These are phyloP conservation scores for Solanum neorickii DNA, from an alignment of 257 asterid species.

Conservation along the genomic window DNA sequence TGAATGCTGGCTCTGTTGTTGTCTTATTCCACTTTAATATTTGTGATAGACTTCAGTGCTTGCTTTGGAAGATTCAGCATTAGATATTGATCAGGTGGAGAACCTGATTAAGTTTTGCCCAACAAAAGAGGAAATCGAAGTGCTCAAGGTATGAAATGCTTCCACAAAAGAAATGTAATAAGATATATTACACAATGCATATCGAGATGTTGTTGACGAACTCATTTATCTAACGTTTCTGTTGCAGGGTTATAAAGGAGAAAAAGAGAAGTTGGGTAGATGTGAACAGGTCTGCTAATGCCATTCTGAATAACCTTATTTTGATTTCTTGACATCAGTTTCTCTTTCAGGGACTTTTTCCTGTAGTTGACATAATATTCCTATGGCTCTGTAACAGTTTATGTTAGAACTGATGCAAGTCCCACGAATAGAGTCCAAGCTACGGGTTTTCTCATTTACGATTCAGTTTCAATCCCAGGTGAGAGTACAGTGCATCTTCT, in stretches of 20 bases:
- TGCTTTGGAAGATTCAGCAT: conserved; percentile 67
- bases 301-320: background rate
- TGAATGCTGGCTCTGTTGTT: background rate
- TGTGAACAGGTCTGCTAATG: conserved; percentile 58
- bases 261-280: conserved; percentile 70
- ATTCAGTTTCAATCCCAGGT: conserved; percentile 69
- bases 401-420: conserved; percentile 79
- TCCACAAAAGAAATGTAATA: background rate
- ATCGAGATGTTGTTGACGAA: background rate
- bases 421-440: conserved; percentile 72
- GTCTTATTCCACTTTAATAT: background rate
- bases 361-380: background rate
- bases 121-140: conserved; percentile 73
- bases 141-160: conserved; percentile 43
- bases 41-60: conserved; percentile 54
- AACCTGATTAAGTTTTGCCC: conserved; percentile 88
- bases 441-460: conserved; percentile 61
- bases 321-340: background rate
- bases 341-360: background rate
- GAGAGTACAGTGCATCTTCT: background rate
- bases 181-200: background rate
- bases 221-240: background rate
- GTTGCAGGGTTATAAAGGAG: conserved; percentile 66
- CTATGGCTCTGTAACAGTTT: conserved; percentile 34
- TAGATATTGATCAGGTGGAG: conserved; percentile 82